Percentiles rank a stretch among this genome's conserved stretches.
Conservation (phyloP, 805 yeast species). For the Cyberlindnera euphorbiiphila region DNA sequence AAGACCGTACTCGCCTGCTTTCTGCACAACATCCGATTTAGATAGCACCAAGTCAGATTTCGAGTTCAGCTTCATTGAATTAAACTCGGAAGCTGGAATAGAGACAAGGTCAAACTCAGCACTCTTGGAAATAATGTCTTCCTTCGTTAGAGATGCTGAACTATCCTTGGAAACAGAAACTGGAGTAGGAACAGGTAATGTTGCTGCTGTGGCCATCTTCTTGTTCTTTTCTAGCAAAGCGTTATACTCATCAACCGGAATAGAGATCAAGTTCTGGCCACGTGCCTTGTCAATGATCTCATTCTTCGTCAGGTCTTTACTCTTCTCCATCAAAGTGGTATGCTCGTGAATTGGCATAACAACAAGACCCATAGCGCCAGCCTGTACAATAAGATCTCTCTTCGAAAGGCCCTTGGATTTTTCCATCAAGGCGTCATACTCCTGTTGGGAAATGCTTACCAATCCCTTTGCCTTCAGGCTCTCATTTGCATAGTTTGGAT, state of each 20-base stretch:
- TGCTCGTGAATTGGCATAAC: slow-evolving; percentile 10
- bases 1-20: slow-evolving; percentile 33
- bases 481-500: neutral
- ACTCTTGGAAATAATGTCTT: slow-evolving; percentile 14
- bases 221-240: slow-evolving; percentile 7
- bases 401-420: slow-evolving; percentile 6
- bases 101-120: slow-evolving; percentile 32
- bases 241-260: slow-evolving; percentile 4
- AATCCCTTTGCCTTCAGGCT: slow-evolving; percentile 9
- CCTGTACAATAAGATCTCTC: slow-evolving; percentile 8
- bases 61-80: neutral
- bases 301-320: slow-evolving; percentile 9
- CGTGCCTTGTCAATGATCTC: no score
- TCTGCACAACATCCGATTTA: slow-evolving; percentile 18
- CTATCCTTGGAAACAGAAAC: slow-evolving; percentile 5
- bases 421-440: slow-evolving; percentile 18
- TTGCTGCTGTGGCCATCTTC: neutral
- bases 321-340: slow-evolving; percentile 1
- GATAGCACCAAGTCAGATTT: slow-evolving; percentile 11
- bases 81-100: slow-evolving; percentile 8
- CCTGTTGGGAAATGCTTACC: slow-evolving; percentile 22
- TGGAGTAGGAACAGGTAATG: slow-evolving; percentile 5
- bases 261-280: neutral
- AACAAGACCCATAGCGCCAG: slow-evolving; percentile 32
- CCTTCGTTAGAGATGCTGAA: slow-evolving; percentile 6